phyloP scores from a whole-genome alignment of 1,284 basidiomycete species.

The Dichomitus squalens region DNA sequence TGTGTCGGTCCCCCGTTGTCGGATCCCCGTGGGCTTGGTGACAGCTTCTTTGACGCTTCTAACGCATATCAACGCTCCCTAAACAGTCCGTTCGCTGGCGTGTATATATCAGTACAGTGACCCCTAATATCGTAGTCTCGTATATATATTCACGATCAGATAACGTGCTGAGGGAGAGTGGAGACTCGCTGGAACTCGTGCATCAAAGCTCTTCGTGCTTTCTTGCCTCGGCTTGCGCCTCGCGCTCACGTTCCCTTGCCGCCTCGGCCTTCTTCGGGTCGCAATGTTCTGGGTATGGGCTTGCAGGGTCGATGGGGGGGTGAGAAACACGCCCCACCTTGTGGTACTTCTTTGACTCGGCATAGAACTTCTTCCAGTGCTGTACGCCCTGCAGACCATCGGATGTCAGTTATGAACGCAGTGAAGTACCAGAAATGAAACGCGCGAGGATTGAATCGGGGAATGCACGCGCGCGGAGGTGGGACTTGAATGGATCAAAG shows the following conservation, averaged over 20 bases:
- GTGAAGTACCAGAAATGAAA: not conserved
- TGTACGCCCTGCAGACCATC: slow-evolving; percentile 57
- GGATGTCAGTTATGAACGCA: not conserved
- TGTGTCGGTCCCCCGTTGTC: not conserved
- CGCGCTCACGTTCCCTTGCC: slow-evolving; percentile 20
- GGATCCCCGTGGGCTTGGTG: not conserved
- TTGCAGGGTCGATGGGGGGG: slow-evolving; percentile 75
- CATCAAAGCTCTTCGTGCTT: slow-evolving; percentile 42
- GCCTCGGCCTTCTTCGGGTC: slow-evolving; percentile 53
- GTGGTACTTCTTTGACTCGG: slow-evolving; percentile 74
- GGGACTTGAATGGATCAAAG: slow-evolving; percentile 1
- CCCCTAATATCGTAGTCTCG: slow-evolving; percentile 16
- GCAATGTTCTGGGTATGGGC: slow-evolving; percentile 82
- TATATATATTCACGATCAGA: slow-evolving; percentile 17
- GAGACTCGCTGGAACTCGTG: slow-evolving; percentile 7
- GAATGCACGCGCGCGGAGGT: slow-evolving; percentile 1
- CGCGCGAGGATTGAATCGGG: not conserved
- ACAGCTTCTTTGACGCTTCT: slow-evolving; percentile 2
- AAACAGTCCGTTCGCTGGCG: slow-evolving; percentile 9
- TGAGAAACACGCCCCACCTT: slow-evolving; percentile 79
- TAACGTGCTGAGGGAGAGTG: slow-evolving; percentile 13
- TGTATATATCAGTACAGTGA: slow-evolving; percentile 16
- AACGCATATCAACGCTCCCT: slow-evolving; percentile 13
- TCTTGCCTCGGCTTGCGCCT: slow-evolving; percentile 23
- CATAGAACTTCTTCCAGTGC: slow-evolving; percentile 91